A percentile compares a stretch with the other conserved stretches of the same genome.
Conservation (phyloP, 345 rosid species). For the Eucalyptus sp. region DNA sequence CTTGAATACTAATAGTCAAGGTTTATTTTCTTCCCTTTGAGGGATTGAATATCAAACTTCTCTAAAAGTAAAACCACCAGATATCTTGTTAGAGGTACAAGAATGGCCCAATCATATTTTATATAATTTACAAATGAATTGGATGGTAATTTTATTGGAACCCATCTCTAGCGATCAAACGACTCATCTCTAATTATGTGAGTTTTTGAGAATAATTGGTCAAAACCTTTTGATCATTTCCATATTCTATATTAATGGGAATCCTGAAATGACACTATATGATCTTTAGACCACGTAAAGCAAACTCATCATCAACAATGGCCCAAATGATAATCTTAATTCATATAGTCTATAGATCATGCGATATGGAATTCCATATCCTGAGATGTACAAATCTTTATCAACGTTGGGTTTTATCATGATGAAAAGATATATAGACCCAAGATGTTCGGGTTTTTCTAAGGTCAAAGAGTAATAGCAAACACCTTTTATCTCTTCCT, state of each 20-base stretch:
- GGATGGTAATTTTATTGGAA: background rate
- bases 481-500: background rate
- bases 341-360: background rate
- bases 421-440: background rate
- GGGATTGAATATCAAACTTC: background rate
- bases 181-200: background rate
- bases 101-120: background rate
- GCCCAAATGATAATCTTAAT: background rate
- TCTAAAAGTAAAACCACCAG: background rate
- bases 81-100: background rate
- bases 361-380: background rate
- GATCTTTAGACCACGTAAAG: background rate
- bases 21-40: background rate
- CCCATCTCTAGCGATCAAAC: rapidly evolving
- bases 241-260: background rate
- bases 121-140: too few relatives aligned
- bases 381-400: background rate
- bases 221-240: background rate
- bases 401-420: background rate
- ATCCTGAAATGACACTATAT: background rate
- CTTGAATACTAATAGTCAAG: background rate
- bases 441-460: background rate
- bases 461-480: background rate
- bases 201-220: background rate
- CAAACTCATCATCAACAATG: background rate